phyloP scores from a whole-genome alignment of 2,329 filamentous ascomycete genomes.

The Clathrospora elynae region DNA sequence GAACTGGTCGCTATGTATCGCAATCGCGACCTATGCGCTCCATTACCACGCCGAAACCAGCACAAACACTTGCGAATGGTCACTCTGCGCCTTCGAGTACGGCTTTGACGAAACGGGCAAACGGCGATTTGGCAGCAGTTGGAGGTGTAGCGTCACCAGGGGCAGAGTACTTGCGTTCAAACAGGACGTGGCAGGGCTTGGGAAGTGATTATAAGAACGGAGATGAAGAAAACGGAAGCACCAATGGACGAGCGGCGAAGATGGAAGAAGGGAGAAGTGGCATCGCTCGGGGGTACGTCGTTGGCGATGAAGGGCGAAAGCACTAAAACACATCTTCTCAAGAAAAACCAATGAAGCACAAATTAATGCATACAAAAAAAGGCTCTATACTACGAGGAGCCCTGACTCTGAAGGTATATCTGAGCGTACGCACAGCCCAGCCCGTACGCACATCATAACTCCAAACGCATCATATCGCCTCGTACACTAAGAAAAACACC shows the following conservation, averaged over 20 bases:
- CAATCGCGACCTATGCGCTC: conserved; percentile 72
- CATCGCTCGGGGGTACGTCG: conserved; percentile 84
- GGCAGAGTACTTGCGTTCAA: conserved; percentile 80
- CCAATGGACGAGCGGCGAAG: conserved; percentile 59
- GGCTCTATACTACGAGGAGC: too few relatives aligned
- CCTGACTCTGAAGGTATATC: too few relatives aligned
- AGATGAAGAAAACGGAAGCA: conserved; percentile 60
- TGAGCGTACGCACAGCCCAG: too few relatives aligned
- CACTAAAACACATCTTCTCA: too few relatives aligned
- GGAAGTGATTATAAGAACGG: conserved; percentile 79
- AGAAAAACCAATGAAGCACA: too few relatives aligned
- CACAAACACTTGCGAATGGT: conserved; percentile 2
- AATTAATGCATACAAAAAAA: too few relatives aligned
- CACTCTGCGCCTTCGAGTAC: conserved; percentile 42
- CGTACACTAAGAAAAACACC: too few relatives aligned
- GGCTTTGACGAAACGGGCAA: conserved; percentile 67
- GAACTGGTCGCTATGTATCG: conserved; percentile 82
- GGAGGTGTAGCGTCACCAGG: conserved; percentile 89
- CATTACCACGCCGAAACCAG: conserved; percentile 19
- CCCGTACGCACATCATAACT: too few relatives aligned
- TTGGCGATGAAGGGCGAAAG: conserved; percentile 60
- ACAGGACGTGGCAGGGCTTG: conserved; percentile 88
- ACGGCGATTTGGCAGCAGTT: conserved; percentile 76
- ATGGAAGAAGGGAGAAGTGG: conserved; percentile 88
- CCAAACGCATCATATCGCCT: too few relatives aligned